phyloP scores from a whole-genome alignment of 768 basidiomycete genomes.

The Hericium alpestre region DNA sequence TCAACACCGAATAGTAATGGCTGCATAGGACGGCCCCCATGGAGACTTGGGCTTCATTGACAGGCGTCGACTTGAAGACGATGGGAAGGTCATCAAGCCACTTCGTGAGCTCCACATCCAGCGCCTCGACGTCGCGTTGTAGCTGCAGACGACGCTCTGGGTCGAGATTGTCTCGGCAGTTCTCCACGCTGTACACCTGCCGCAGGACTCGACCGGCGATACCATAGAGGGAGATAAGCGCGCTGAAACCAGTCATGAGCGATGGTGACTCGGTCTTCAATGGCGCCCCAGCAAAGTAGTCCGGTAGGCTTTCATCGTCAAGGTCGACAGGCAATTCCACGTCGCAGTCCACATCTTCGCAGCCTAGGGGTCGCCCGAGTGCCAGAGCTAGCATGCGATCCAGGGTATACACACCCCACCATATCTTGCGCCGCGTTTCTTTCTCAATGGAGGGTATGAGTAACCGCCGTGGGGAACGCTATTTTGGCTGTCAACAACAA shows the following conservation, averaged over 20 bases:
- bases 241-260: slow-evolving; percentile 74
- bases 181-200: slow-evolving; percentile 74
- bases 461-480: slow-evolving; percentile 79
- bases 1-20: slow-evolving; percentile 81
- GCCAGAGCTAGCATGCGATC: slow-evolving; percentile 90
- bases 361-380: slow-evolving; percentile 77
- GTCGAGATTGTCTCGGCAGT: slow-evolving; percentile 53
- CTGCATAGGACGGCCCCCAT: slow-evolving; percentile 82
- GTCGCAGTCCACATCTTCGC: slow-evolving; percentile 86
- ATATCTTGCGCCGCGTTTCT: slow-evolving; percentile 81
- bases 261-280: slow-evolving; percentile 47
- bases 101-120: slow-evolving; percentile 66
- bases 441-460: slow-evolving; percentile 66
- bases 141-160: slow-evolving; percentile 65
- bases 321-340: slow-evolving; percentile 75
- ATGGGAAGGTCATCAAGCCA: slow-evolving; percentile 77
- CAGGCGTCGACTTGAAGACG: slow-evolving; percentile 63
- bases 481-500: not conserved
- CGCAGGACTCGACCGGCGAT: slow-evolving; percentile 76
- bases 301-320: slow-evolving; percentile 68
- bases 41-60: slow-evolving; percentile 70
- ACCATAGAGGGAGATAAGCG: slow-evolving; percentile 69
- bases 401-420: slow-evolving; percentile 89
- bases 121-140: slow-evolving; percentile 65
- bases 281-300: slow-evolving; percentile 59